Conservation (phyloP, 2,329 filamentous ascomycete species). For the Neopestalotiopsis sp. region DNA sequence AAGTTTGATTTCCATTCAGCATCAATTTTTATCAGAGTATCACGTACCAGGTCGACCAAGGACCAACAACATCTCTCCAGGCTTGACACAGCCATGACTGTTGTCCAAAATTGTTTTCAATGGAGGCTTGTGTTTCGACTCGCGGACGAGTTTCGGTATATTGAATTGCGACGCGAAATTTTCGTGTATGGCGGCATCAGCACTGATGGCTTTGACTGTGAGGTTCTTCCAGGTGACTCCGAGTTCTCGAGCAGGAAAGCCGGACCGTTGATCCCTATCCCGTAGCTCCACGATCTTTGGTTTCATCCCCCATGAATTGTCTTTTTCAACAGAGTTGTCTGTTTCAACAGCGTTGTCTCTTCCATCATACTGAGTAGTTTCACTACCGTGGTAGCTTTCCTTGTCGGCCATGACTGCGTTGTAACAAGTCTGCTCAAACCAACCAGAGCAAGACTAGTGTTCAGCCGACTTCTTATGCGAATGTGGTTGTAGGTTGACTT, state of each 20-base stretch:
- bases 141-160: conserved; percentile 56
- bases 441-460: background rate
- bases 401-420: conserved; percentile 12
- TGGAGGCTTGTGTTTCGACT: conserved; percentile 59
- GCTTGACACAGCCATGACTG: conserved; percentile 19
- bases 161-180: conserved; percentile 66
- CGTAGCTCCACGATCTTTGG: background rate
- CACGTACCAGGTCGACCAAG: conserved; percentile 48
- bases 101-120: conserved; percentile 18
- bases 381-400: conserved; percentile 9
- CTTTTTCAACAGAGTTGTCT: background rate
- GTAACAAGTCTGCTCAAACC: background rate
- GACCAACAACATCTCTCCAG: conserved; percentile 55
- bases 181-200: conserved; percentile 69
- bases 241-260: conserved; percentile 54
- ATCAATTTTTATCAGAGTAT: background rate
- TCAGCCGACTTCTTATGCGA: background rate
- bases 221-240: conserved; percentile 70
- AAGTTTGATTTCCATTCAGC: conserved; percentile 30
- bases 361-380: background rate
- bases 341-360: background rate
- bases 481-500: background rate
- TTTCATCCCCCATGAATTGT: conserved; percentile 14
- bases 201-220: conserved; percentile 64
- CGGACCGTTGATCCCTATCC: conserved; percentile 45